Percentiles rank a stretch among this genome's conserved stretches.
These are phyloP conservation scores for Capsaspora owczarzaki DNA, from an alignment of 78 protist species.

Conservation along the genomic window DNA sequence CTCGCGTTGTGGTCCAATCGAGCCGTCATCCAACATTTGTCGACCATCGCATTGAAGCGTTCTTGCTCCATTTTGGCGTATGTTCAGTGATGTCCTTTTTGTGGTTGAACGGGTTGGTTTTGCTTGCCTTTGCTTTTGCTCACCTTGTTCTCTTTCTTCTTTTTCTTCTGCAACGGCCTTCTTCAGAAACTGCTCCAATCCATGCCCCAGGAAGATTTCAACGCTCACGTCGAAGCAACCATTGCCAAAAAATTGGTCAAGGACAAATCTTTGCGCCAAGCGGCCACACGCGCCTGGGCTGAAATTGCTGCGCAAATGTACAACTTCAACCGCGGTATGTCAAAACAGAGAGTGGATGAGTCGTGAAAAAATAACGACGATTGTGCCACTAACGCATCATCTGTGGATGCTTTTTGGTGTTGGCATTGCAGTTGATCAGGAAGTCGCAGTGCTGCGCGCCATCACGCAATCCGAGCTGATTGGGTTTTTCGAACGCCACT, in stretches of 20 bases:
- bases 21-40: neutral
- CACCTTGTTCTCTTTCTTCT: neutral
- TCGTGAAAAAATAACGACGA: neutral
- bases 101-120: neutral
- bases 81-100: neutral
- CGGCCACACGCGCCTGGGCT: neutral
- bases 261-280: neutral
- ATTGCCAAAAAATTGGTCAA: neutral
- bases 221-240: neutral
- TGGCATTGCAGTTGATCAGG: neutral
- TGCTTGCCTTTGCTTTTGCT: no score
- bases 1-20: conserved; percentile 7
- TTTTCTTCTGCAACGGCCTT: neutral
- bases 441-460: neutral
- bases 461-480: neutral
- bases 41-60: conserved; percentile 22
- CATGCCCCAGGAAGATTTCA: neutral
- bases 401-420: neutral
- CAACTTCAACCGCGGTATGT: no score
- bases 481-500: neutral
- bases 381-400: neutral
- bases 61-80: neutral
- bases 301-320: no score
- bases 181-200: neutral
- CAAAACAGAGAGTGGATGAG: no score